Base-by-base conservation (phyloP, 139 green algal genomes). In the Cymbomonas tetramitiformis region DNA sequence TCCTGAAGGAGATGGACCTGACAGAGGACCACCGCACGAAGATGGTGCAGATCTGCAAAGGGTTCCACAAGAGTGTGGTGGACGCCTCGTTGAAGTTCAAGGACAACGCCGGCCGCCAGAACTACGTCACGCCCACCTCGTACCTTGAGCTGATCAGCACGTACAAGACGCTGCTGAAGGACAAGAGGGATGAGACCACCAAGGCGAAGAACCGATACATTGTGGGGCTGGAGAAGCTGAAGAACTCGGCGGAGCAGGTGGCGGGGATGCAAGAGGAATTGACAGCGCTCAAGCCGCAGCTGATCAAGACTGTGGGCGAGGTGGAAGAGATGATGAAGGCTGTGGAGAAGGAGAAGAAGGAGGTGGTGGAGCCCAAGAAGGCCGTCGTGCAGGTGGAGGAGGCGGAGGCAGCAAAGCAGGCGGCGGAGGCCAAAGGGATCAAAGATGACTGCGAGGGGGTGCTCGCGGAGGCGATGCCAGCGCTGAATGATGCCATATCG, bases 281-380 rank as follows among this genome's bases (percentile, higher is more conserved):
- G 25, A 67, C 58, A 23, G 71, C 64, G 23, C 71, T 78, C 6
- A 64, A 63, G 43, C 71, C 71, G 0, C 58, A 67, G 21, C 56
- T 78, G 21, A 65, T 67, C 12, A 53, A 64, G 24, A 78, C 71
- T n/a, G 74, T 81, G 43, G 69, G 30, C 5, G 75, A 86, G 58
- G 75, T 69, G 29, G 73, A 83, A 56, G 31, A 62, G 57, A 76
- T 86, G 24, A 72, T 86, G 53, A 38, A 59, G 46, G 58, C 44
- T 34, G 40, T 84, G n/a, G 51, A 60, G 7, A 46, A 52, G 5
- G 79, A 86, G 53, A 86, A 86, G 62, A 61, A 62, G 3, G 67
- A 68, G 48, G 71, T 86, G n/a, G 79, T 86, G 39, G 79, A 86
- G 69, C 79, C 79, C 4, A 80, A 83, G 58, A 80, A 80, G 57